Evolutionary conservation across 2,329 filamentous ascomycete genomes (phyloP).

Genomic region (Colletotrichum sp.): DNA sequence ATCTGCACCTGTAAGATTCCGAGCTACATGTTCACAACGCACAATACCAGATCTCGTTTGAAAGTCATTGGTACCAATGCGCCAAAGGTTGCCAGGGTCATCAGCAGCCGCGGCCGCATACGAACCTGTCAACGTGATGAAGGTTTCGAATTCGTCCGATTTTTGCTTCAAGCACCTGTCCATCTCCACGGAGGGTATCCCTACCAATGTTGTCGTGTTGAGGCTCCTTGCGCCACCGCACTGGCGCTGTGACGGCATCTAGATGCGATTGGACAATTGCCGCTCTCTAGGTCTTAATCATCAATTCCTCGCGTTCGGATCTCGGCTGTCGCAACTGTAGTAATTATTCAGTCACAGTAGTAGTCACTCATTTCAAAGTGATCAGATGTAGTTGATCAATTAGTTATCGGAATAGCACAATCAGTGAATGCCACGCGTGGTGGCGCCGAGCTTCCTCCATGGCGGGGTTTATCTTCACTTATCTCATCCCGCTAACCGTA

Average conservation of each 20-base stretch:
- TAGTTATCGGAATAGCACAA: not conserved
- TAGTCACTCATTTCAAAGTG: not conserved
- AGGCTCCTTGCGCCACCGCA: not conserved
- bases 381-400: not conserved
- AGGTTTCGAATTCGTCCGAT: not conserved
- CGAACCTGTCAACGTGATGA: not conserved
- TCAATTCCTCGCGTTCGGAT: not conserved
- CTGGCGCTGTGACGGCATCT: not conserved
- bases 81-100: not conserved
- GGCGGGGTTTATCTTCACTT: not conserved
- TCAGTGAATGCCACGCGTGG: not conserved
- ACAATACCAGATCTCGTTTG: not conserved
- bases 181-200: not conserved
- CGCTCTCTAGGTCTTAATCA: not conserved
- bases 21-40: rapidly evolving
- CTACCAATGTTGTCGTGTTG: not conserved
- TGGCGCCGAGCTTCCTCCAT: not conserved
- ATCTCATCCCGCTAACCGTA: not conserved
- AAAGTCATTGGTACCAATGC: not conserved
- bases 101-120: not conserved
- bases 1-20: not conserved
- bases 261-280: not conserved
- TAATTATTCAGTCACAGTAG: not conserved
- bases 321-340: not conserved
- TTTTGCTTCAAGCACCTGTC: not conserved